A percentile compares a stretch with the other conserved stretches of the same genome.
These are phyloP conservation scores for Sordariomycetes sp. DNA, from an alignment of 2,329 filamentous ascomycete genomes.

Conservation along the genomic window DNA sequence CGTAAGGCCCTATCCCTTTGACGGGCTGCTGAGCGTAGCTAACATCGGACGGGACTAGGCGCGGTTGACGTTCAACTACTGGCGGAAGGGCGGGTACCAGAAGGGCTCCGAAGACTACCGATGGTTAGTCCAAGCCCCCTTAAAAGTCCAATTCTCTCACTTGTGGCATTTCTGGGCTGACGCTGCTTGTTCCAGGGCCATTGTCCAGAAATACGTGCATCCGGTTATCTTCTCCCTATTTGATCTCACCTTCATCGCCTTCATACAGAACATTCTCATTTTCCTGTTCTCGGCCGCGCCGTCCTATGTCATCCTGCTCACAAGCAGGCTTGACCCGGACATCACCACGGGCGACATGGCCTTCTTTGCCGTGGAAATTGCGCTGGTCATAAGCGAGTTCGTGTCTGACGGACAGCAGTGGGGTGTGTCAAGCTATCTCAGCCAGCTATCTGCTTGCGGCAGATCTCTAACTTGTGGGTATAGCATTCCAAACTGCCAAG, in stretches of 20 bases:
- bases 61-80: conserved; percentile 92
- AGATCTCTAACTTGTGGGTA: conserved; percentile 5
- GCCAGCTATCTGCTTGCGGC: not conserved
- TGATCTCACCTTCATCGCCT: conserved; percentile 82
- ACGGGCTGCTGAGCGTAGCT: not conserved
- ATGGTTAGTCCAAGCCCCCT: conserved; percentile 39
- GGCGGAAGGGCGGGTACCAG: conserved; percentile 83
- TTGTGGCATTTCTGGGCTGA: not conserved
- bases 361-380: conserved; percentile 34
- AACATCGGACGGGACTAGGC: conserved; percentile 29
- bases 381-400: conserved; percentile 55
- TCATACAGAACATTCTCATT: conserved; percentile 73
- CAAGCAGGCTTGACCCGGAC: conserved; percentile 49
- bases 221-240: conserved; percentile 66
- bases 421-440: conserved; percentile 33
- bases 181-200: conserved; percentile 39
- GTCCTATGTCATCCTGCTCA: conserved; percentile 71
- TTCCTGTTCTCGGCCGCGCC: conserved; percentile 65
- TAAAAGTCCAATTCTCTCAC: not conserved
- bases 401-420: conserved; percentile 91
- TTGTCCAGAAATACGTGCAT: conserved; percentile 57
- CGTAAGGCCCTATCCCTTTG: conserved; percentile 33
- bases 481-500: conserved; percentile 76
- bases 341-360: conserved; percentile 32
- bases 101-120: conserved; percentile 91